A percentile compares a stretch with the other conserved stretches of the same genome.
These are phyloP conservation scores for Furcasterigmium sp. DNA, from an alignment of 2,329 filamentous ascomycete species.

Conservation along the genomic window DNA sequence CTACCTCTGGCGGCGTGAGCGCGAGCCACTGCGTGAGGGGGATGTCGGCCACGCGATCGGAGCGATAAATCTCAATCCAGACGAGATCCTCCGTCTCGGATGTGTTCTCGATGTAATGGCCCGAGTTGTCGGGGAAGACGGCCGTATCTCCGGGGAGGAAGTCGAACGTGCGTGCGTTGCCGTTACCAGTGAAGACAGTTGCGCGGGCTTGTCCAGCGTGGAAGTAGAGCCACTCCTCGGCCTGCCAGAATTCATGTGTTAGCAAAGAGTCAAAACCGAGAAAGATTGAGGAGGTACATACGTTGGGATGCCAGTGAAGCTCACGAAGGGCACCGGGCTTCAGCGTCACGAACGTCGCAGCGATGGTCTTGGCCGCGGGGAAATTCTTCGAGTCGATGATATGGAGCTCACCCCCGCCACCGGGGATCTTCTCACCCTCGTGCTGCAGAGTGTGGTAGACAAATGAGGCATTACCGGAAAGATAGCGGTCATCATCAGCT, in stretches of 20 bases:
- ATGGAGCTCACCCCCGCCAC: conserved; percentile 55
- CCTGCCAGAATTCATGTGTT: conserved; percentile 28
- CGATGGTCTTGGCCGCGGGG: conserved; percentile 59
- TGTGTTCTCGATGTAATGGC: conserved; percentile 67
- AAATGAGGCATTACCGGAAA: conserved; percentile 52
- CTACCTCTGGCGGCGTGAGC: conserved; percentile 57
- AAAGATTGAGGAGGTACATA: too few relatives aligned
- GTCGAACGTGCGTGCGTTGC: conserved; percentile 60
- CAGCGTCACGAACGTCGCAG: conserved; percentile 58
- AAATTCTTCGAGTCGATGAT: conserved; percentile 66
- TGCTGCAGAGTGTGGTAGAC: conserved; percentile 56
- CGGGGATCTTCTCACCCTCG: conserved; percentile 50
- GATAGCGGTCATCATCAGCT: conserved; percentile 26
- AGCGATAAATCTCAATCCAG: conserved; percentile 67
- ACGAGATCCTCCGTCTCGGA: conserved; percentile 58
- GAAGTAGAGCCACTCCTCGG: conserved; percentile 69
- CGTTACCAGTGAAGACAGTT: conserved; percentile 59
- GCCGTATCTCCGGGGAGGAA: conserved; percentile 63
- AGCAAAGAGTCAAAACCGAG: not conserved
- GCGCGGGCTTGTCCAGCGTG: conserved; percentile 56
- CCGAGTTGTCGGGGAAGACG: conserved; percentile 61
- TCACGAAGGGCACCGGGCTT: conserved; percentile 60
- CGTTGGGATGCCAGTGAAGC: conserved; percentile 66
- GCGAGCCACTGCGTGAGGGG: conserved; percentile 65
- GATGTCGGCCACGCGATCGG: conserved; percentile 61